phyloP scores from a whole-genome alignment of 129 eudicot species.

The Oenanthe sinensis region DNA sequence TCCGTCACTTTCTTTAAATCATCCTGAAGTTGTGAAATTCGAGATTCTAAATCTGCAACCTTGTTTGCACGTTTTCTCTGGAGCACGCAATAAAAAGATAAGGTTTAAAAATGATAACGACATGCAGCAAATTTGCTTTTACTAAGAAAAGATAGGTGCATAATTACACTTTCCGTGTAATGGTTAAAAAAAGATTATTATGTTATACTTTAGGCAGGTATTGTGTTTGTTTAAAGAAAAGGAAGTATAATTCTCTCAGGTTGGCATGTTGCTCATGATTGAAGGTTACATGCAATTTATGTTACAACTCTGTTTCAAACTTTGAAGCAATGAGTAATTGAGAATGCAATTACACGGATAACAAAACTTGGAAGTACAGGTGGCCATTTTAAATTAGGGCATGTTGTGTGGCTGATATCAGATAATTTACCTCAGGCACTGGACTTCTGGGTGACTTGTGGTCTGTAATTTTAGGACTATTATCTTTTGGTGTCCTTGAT shows the following conservation, averaged over 20 bases:
- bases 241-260: not conserved
- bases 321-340: not conserved
- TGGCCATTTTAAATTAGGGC: not conserved
- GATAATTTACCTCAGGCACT: slow-evolving; percentile 6
- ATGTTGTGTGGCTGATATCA: not conserved
- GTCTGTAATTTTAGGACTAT: not conserved
- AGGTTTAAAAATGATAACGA: not conserved
- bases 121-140: not conserved
- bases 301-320: not conserved
- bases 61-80: slow-evolving; percentile 54
- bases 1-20: slow-evolving; percentile 60
- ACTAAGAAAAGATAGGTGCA: not conserved
- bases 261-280: not conserved
- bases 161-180: not conserved
- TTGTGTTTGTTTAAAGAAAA: not conserved
- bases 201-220: not conserved
- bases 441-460: slow-evolving; percentile 7
- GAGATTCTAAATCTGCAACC: slow-evolving; percentile 56
- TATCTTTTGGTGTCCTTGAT: not conserved
- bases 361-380: not conserved
- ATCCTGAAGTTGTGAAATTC: slow-evolving; percentile 57
- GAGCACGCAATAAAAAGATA: slow-evolving; percentile 5
- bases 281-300: not conserved
- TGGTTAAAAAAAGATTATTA: not conserved
- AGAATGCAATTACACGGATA: not conserved